Evolutionary conservation across 2,329 filamentous ascomycete genomes (phyloP).

Genomic region (Ceratocystis variospora): DNA sequence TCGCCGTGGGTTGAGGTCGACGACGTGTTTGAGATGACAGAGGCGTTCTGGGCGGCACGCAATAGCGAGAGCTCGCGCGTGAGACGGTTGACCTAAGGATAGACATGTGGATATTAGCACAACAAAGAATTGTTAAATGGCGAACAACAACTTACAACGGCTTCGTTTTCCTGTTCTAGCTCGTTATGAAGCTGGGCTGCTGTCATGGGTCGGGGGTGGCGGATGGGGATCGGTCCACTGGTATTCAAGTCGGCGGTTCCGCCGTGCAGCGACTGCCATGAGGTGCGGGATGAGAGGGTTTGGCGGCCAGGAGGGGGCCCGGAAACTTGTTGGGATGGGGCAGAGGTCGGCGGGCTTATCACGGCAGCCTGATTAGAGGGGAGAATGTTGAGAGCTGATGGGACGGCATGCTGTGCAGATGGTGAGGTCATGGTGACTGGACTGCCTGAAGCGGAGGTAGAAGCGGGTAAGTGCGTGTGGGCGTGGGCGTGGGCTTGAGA

Average conservation of each 20-base stretch:
- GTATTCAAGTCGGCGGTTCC: conserved; percentile 19
- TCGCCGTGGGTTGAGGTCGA: conserved; percentile 44
- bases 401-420: conserved; percentile 22
- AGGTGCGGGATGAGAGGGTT: conserved; percentile 13
- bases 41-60: conserved; percentile 55
- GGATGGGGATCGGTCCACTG: conserved; percentile 55
- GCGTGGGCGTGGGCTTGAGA: conserved; percentile 28
- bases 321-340: conserved; percentile 22
- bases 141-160: conserved; percentile 48
- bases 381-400: conserved; percentile 37
- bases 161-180: conserved; percentile 90
- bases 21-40: conserved; percentile 51
- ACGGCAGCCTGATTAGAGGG: conserved; percentile 42
- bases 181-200: conserved; percentile 78
- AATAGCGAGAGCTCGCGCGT: conserved; percentile 77
- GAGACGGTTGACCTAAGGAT: conserved; percentile 67
- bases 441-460: background rate
- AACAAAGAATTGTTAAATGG: background rate
- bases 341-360: conserved; percentile 26
- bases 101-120: background rate
- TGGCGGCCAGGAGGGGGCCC: conserved; percentile 22
- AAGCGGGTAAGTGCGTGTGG: conserved; percentile 19
- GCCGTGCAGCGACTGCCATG: conserved; percentile 14
- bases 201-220: conserved; percentile 78
- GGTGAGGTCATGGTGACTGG: conserved; percentile 33